Base-by-base conservation (phyloP, 164 flowering plant genomes). In the Kalanchoe fedtschenkoi region DNA sequence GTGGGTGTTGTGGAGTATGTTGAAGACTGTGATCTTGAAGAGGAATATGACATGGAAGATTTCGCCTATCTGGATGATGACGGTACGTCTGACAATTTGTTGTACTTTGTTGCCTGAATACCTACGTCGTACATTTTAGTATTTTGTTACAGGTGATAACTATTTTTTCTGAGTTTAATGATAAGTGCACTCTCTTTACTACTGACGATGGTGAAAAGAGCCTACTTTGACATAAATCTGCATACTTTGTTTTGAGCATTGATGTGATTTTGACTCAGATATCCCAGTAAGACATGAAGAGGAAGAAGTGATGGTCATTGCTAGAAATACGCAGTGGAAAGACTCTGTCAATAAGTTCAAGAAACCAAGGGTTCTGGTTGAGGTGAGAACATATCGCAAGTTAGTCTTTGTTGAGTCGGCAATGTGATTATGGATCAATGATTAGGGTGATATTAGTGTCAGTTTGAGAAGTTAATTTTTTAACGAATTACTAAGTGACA, bases 31-130 rank as follows among this genome's bases (percentile, higher is more conserved):
- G 95, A 81, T 22, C 79, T 83, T 66, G 92, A 87, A 72, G 95
- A 84, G 70, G 96, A 86, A 77, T 92, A 89, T 30, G 98, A 89
- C 60, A 92, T 92, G 42, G 98, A 92, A 80, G 97, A 89, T 80
- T 83, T 92, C 71, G 82, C 77, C 65, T 78, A 75, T 65, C 59
- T 73, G 28, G 77, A 68, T 69, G 75, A 75, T 63, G 30, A 34
- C 66, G 83, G 78, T 74, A 72, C 62, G 22, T 5, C 1, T 1
- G 15, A 6, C 21, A 55, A n/a, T 60, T 26, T 13, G 15, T 32
- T 22, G 35, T 41, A 5, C 28, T 42, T 14, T n/a, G n/a, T n/a
- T 6, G 42, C 4, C 2, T 5, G 24, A 46, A 26, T 53, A 24
- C 17, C 29, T 15, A 34, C 24, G 11, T 58, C 32, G 10, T 19